Percentiles rank a stretch among this genome's conserved stretches.
Evolutionary conservation across 2,329 filamentous ascomycete species (phyloP).

Genomic region (Coniochaeta sp.): DNA sequence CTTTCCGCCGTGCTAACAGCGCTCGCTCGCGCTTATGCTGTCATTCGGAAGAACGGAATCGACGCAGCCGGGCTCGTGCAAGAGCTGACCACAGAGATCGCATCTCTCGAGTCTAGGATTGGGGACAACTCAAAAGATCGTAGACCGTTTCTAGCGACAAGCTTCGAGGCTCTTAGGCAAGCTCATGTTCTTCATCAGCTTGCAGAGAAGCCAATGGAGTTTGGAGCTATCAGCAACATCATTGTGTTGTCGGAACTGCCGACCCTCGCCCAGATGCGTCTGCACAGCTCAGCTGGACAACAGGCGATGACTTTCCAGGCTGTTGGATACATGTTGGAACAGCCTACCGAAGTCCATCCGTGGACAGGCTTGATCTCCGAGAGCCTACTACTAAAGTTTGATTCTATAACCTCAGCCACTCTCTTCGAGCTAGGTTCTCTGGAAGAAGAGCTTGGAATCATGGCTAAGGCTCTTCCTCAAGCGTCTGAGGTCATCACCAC

Average conservation of each 20-base stretch:
- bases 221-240: constrained; percentile 26
- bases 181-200: constrained; percentile 32
- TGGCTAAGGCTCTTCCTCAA: constrained; percentile 46
- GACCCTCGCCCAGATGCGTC: constrained; percentile 33
- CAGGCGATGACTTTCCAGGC: constrained; percentile 35
- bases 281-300: constrained; percentile 27
- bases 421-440: constrained; percentile 55
- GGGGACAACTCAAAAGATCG: constrained; percentile 31
- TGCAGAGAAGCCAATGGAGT: constrained; percentile 14
- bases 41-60: constrained; percentile 38
- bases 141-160: constrained; percentile 40
- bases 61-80: constrained; percentile 39
- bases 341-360: constrained; percentile 26
- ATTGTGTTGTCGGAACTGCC: constrained; percentile 40
- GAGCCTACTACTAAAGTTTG: constrained; percentile 48
- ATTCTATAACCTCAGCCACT: constrained; percentile 41
- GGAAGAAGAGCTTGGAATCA: constrained; percentile 54
- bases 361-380: constrained; percentile 39
- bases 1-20: constrained; percentile 46
- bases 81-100: constrained; percentile 42
- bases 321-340: constrained; percentile 35
- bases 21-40: constrained; percentile 46
- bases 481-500: constrained; percentile 40
- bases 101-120: constrained; percentile 38
- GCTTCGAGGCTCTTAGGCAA: constrained; percentile 53